Percentiles rank a stretch among this genome's conserved stretches.
Conservation (phyloP, 345 rosid species). For the Psidium friedrichsthalianum region DNA sequence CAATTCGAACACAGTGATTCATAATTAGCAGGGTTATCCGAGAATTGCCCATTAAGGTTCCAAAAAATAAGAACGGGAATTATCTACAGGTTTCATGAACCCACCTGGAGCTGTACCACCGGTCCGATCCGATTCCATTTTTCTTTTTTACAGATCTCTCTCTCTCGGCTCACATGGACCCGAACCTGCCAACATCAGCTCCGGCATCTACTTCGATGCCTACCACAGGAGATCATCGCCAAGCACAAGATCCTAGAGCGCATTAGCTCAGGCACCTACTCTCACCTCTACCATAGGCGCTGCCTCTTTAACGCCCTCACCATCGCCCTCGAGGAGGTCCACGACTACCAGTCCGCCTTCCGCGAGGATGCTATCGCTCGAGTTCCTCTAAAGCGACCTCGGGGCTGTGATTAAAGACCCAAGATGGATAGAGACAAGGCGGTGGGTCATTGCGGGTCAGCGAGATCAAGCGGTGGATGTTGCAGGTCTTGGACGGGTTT, state of each 20-base stretch:
- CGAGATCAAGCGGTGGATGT: constrained; percentile 86
- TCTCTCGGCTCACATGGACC: background rate
- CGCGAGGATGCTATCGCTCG: constrained; percentile 91
- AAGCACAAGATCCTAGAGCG: constrained; percentile 80
- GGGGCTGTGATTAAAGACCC: constrained; percentile 47
- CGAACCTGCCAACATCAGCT: background rate
- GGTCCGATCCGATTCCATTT: too few relatives aligned
- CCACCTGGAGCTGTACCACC: too few relatives aligned
- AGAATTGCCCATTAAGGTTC: too few relatives aligned
- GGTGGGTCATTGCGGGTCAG: constrained; percentile 32
- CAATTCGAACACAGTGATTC: background rate
- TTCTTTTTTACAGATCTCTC: background rate
- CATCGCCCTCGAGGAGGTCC: constrained; percentile 91
- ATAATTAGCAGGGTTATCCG: too few relatives aligned
- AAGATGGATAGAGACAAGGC: constrained; percentile 25
- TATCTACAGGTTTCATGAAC: too few relatives aligned
- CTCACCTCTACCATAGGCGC: constrained; percentile 79
- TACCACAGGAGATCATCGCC: constrained; percentile 45
- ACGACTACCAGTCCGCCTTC: constrained; percentile 83
- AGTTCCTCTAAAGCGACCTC: constrained; percentile 70
- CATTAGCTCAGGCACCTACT: constrained; percentile 83
- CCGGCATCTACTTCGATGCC: too few relatives aligned
- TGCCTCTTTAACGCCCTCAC: constrained; percentile 54
- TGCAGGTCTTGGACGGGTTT: constrained; percentile 25
- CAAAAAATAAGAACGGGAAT: too few relatives aligned